phyloP scores from a whole-genome alignment of 139 green algal genomes.

The Coelastrella sp. region DNA sequence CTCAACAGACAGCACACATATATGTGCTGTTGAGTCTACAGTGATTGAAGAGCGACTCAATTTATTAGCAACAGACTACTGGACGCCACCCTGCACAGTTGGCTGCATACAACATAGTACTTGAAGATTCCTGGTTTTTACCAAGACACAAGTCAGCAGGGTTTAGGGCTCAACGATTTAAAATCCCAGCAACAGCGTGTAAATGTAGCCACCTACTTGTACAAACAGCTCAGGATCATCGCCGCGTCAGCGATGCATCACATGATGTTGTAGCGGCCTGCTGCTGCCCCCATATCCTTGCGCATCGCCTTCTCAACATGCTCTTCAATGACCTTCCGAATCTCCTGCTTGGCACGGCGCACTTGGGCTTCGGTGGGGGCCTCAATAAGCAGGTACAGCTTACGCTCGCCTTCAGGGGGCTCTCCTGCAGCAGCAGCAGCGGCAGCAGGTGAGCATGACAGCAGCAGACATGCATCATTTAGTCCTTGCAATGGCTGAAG shows the following conservation, averaged over 20 bases:
- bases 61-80: background rate
- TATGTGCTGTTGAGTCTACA: no score
- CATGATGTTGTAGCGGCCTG: slow-evolving; percentile 60
- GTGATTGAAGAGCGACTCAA: no score
- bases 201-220: background rate
- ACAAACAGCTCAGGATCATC: no score
- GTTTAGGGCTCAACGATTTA: no score
- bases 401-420: slow-evolving; percentile 85
- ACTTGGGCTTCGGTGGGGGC: slow-evolving; percentile 77
- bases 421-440: slow-evolving; percentile 5
- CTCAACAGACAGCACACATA: no score
- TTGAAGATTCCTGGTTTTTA: no score
- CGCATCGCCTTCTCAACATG: slow-evolving; percentile 88
- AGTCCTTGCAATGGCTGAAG: background rate
- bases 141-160: no score
- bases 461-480: background rate
- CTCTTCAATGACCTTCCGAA: slow-evolving; percentile 85
- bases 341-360: slow-evolving; percentile 82
- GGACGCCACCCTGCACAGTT: background rate
- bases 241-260: background rate
- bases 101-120: background rate
- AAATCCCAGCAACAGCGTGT: no score
- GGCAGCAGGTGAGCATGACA: background rate
- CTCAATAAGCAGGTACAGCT: slow-evolving; percentile 97
- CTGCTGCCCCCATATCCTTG: slow-evolving; percentile 68